phyloP scores from a whole-genome alignment of 495 filamentous ascomycete species.

The Durotheca rogersii region DNA sequence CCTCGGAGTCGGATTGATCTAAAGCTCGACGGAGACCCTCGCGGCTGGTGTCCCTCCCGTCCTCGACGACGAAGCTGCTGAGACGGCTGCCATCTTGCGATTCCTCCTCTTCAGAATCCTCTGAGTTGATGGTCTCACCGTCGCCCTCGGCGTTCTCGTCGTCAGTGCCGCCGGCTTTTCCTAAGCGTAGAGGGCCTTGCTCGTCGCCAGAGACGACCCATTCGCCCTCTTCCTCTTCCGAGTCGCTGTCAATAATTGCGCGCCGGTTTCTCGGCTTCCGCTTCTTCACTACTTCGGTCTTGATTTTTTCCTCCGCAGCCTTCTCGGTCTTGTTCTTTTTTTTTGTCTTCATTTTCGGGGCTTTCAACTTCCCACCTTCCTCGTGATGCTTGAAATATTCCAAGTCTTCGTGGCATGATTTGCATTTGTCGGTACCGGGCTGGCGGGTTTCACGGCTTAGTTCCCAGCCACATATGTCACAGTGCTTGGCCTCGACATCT shows the following conservation, averaged over 20 bases:
- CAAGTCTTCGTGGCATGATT: constrained; percentile 71
- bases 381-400: constrained; percentile 42
- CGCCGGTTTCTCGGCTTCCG: constrained; percentile 54
- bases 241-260: constrained; percentile 63
- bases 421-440: constrained; percentile 58
- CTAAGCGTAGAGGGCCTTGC: constrained; percentile 57
- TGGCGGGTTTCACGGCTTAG: constrained; percentile 60
- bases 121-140: constrained; percentile 71
- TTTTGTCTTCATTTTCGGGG: constrained; percentile 24
- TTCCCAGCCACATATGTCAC: constrained; percentile 81
- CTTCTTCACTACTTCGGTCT: constrained; percentile 38
- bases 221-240: constrained; percentile 68
- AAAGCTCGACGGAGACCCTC: constrained; percentile 27
- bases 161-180: constrained; percentile 75
- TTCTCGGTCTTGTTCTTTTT: constrained; percentile 50
- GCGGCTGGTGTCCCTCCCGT: constrained; percentile 36
- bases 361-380: constrained; percentile 34
- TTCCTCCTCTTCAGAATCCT: constrained; percentile 54
- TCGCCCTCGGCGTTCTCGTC: constrained; percentile 86
- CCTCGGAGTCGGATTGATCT: constrained; percentile 38
- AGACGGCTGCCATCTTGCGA: constrained; percentile 49
- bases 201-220: constrained; percentile 74
- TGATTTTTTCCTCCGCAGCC: constrained; percentile 49
- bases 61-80: constrained; percentile 49
- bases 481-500: constrained; percentile 77